Percentiles rank a stretch among this genome's conserved stretches.
phyloP scores from a whole-genome alignment of 2,329 filamentous ascomycete species.

The Claviceps humidiphila region DNA sequence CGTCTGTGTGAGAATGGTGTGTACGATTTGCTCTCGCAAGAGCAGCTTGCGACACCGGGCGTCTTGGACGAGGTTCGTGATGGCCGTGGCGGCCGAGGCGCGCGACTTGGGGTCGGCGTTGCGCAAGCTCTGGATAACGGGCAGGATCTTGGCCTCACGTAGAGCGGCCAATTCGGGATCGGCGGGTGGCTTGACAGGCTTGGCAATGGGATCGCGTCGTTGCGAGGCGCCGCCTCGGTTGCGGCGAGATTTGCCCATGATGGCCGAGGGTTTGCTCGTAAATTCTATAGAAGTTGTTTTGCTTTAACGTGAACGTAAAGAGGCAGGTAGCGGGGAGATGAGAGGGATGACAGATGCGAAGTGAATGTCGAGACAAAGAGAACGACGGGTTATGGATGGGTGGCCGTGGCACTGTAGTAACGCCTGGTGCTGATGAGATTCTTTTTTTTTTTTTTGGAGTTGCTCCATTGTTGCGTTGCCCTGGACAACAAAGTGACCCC shows the following conservation, averaged over 20 bases:
- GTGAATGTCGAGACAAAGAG: no score
- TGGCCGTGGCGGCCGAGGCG: constrained; percentile 43
- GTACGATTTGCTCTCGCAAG: constrained; percentile 52
- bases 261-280: neutral
- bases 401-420: no score
- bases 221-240: constrained; percentile 34
- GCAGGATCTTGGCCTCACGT: constrained; percentile 49
- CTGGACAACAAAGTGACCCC: neutral
- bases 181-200: constrained; percentile 44
- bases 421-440: neutral
- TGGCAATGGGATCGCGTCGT: constrained; percentile 42
- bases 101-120: constrained; percentile 46
- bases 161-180: constrained; percentile 52
- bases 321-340: no score
- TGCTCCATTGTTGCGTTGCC: neutral
- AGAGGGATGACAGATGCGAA: no score
- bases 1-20: constrained; percentile 48
- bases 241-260: constrained; percentile 48
- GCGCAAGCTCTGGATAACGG: constrained; percentile 46
- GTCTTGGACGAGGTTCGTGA: constrained; percentile 50
- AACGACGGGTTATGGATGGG: no score
- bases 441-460: neutral
- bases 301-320: no score
- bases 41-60: constrained; percentile 49
- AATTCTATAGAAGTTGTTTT: neutral